Percentiles rank a stretch among this genome's conserved stretches.
These are phyloP conservation scores for Colletotrichum sp. DNA, from an alignment of 2,329 filamentous ascomycete genomes.

Conservation along the genomic window DNA sequence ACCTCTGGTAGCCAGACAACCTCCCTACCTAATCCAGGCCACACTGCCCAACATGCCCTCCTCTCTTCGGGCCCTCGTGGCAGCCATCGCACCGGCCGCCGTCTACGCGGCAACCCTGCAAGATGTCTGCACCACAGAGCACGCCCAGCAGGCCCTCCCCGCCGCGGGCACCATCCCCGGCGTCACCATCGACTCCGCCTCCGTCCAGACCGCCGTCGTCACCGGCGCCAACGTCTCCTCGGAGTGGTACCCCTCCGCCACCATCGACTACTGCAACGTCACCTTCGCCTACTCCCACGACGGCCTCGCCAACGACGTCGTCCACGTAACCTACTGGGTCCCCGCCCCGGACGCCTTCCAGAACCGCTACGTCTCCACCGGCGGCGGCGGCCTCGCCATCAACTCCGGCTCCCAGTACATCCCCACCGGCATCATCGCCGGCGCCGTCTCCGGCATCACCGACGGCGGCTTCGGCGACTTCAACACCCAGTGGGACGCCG, in stretches of 20 bases:
- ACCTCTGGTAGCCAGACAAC: neutral
- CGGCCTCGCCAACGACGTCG: constrained; percentile 34
- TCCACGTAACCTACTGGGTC: constrained; percentile 44
- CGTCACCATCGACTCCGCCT: constrained; percentile 30
- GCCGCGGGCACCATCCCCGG: constrained; percentile 26
- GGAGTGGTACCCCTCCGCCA: constrained; percentile 31
- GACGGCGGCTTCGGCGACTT: constrained; percentile 57
- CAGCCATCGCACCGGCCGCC: neutral
- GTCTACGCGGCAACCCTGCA: constrained; percentile 22
- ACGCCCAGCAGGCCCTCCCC: constrained; percentile 26
- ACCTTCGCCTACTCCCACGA: constrained; percentile 50
- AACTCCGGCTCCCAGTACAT: constrained; percentile 36
- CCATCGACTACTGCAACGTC: constrained; percentile 48
- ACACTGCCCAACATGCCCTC: neutral
- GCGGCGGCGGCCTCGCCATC: constrained; percentile 51
- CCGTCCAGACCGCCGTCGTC: constrained; percentile 31
- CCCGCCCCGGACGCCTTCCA: constrained; percentile 46
- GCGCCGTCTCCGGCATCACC: constrained; percentile 52
- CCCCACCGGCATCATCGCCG: constrained; percentile 46
- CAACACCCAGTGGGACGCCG: constrained; percentile 38
- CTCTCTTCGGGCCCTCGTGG: neutral
- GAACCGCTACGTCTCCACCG: constrained; percentile 49
- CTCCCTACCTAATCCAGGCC: neutral
- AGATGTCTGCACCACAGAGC: constrained; percentile 24
- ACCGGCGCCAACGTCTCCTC: constrained; percentile 34